Conservation (phyloP, 257 asterid species). For the Solanum sparsipilum region DNA sequence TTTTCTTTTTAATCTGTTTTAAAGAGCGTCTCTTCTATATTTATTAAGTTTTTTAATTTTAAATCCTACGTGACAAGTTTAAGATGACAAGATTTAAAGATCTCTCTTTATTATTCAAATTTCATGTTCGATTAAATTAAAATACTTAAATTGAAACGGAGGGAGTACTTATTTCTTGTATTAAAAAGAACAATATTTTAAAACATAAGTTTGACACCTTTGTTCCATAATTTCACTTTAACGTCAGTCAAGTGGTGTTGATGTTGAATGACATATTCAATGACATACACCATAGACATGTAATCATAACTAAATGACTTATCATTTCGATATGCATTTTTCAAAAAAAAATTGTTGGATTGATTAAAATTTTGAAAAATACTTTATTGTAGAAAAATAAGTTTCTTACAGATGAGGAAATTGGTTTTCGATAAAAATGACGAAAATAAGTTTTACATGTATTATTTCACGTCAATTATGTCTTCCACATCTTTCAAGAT, state of each 20-base stretch:
- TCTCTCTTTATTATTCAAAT: too few species aligned
- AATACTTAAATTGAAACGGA: not conserved
- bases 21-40: too few species aligned
- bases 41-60: too few species aligned
- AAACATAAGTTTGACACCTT: too few species aligned
- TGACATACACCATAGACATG: not conserved
- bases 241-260: not conserved
- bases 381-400: too few species aligned
- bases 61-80: too few species aligned
- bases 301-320: not conserved
- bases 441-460: not conserved
- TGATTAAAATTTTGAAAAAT: not conserved
- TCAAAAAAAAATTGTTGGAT: not conserved
- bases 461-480: not conserved
- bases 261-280: not conserved
- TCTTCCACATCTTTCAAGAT: not conserved
- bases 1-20: too few species aligned
- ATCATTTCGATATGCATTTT: not conserved
- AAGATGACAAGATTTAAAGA: too few species aligned
- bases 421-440: accelerated
- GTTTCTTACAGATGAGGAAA: too few species aligned
- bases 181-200: not conserved
- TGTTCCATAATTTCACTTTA: too few species aligned
- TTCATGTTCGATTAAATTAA: not conserved
- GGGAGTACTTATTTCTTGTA: not conserved